phyloP scores from a whole-genome alignment of 805 yeast genomes.

The Metschnikowia sp. region DNA sequence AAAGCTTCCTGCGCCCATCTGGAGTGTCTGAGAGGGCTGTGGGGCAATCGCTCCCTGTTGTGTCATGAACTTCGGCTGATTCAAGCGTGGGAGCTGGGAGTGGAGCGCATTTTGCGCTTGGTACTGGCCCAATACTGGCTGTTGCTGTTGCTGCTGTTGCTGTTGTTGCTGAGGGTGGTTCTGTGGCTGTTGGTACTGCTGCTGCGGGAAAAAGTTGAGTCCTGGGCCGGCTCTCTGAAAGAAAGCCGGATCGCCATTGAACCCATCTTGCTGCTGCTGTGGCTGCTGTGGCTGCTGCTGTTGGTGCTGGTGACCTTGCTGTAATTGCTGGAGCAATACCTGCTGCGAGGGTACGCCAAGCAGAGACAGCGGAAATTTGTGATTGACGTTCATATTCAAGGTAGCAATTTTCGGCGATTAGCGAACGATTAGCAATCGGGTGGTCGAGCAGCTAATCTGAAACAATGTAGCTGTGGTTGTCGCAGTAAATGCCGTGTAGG shows the following conservation, averaged over 20 bases:
- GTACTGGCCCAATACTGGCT: slow-evolving; percentile 13
- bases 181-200: slow-evolving; percentile 24
- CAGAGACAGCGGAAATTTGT: slow-evolving; percentile 21
- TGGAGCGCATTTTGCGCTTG: slow-evolving; percentile 17
- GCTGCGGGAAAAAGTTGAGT: slow-evolving; percentile 21
- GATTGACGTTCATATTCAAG: slow-evolving; percentile 19
- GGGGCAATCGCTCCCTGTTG: slow-evolving; percentile 11
- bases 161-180: slow-evolving; percentile 13
- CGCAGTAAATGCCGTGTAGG: too few species aligned
- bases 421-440: neutral
- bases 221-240: slow-evolving; percentile 22
- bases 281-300: slow-evolving; percentile 32
- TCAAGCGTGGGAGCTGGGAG: slow-evolving; percentile 23
- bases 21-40: slow-evolving; percentile 12
- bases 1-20: slow-evolving; percentile 19
- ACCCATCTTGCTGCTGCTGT: slow-evolving; percentile 24
- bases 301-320: slow-evolving; percentile 35
- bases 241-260: slow-evolving; percentile 22
- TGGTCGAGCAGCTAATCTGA: too few species aligned
- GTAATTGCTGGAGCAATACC: slow-evolving; percentile 40
- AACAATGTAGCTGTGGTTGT: too few species aligned
- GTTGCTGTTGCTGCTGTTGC: slow-evolving; percentile 14
- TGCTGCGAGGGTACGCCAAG: slow-evolving; percentile 42
- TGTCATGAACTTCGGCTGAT: slow-evolving; percentile 20
- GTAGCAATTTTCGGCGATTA: neutral